A percentile compares a stretch with the other conserved stretches of the same genome.
phyloP scores from a whole-genome alignment of 371 early-diverging fungal genomes.

The Mucor plumbeus region DNA sequence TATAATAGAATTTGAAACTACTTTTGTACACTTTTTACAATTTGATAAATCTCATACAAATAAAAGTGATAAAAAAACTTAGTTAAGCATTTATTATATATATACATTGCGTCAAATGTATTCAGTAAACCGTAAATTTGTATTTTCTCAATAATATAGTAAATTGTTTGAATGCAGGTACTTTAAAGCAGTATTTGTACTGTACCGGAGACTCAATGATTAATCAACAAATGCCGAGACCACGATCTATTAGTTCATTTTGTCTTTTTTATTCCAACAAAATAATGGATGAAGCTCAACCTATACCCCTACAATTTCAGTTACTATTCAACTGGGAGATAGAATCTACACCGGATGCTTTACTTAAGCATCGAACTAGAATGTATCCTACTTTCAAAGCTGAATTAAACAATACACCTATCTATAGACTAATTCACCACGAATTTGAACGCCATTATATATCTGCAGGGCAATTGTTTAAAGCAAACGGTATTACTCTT shows the following conservation, averaged over 20 bases:
- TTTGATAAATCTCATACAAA: too few relatives aligned
- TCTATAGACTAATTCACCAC: conserved; percentile 47
- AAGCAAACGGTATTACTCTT: conserved; percentile 45
- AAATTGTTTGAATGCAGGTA: too few relatives aligned
- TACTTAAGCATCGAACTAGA: conserved; percentile 26
- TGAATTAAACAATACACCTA: conserved; percentile 35
- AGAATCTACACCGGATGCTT: conserved; percentile 21
- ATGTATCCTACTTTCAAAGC: conserved; percentile 47
- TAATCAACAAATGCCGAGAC: too few relatives aligned
- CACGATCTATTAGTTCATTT: background rate
- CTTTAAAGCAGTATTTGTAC: too few relatives aligned
- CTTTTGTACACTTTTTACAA: too few relatives aligned
- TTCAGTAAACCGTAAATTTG: too few relatives aligned
- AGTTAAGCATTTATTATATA: too few relatives aligned
- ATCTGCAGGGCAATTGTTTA: conserved; percentile 50
- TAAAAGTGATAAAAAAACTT: too few relatives aligned
- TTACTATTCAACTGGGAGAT: conserved; percentile 41
- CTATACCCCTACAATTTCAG: conserved; percentile 38
- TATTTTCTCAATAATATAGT: too few relatives aligned
- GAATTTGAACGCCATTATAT: conserved; percentile 42
- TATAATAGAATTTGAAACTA: too few relatives aligned
- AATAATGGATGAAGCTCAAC: conserved; percentile 2
- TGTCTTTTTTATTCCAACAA: background rate
- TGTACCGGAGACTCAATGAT: too few relatives aligned
- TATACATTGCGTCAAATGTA: too few relatives aligned